phyloP scores from a whole-genome alignment of 495 filamentous ascomycete genomes.

The Paragyromitra xinjiangensis region DNA sequence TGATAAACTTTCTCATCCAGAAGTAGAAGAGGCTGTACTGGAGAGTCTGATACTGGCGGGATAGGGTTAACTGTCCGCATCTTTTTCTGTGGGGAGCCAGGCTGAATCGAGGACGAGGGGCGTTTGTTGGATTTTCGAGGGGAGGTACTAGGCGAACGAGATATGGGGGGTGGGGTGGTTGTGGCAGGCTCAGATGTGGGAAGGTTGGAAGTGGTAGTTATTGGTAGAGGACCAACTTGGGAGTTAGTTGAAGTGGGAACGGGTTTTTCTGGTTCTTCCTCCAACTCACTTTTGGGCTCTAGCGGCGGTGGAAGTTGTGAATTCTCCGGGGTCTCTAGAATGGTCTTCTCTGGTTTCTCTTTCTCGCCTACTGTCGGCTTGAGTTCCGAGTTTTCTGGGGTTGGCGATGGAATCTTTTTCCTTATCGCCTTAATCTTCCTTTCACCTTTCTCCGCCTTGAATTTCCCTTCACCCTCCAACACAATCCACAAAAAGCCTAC shows the following conservation, averaged over 20 bases:
- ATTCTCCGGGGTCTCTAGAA: constrained; percentile 7
- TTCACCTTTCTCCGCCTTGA: constrained; percentile 60
- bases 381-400: constrained; percentile 14
- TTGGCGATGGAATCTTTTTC: background rate
- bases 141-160: constrained; percentile 27
- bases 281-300: background rate
- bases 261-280: constrained; percentile 14
- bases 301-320: background rate
- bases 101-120: constrained; percentile 52
- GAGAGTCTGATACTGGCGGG: constrained; percentile 33
- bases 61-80: constrained; percentile 53
- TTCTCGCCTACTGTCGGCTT: background rate
- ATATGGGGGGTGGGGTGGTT: constrained; percentile 32
- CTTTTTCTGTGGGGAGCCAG: constrained; percentile 54
- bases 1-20: constrained; percentile 78
- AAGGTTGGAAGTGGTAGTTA: constrained; percentile 2
- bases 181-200: constrained; percentile 46
- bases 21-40: constrained; percentile 60
- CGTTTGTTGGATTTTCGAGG: constrained; percentile 49
- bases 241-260: background rate
- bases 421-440: constrained; percentile 45
- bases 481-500: constrained; percentile 96
- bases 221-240: constrained; percentile 8
- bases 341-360: constrained; percentile 20
- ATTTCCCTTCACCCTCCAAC: constrained; percentile 66